A percentile compares a stretch with the other conserved stretches of the same genome.
These are phyloP conservation scores for Ophiognomonia clavigignenti-juglandacearum DNA, from an alignment of 2,329 filamentous ascomycete species.

Conservation along the genomic window DNA sequence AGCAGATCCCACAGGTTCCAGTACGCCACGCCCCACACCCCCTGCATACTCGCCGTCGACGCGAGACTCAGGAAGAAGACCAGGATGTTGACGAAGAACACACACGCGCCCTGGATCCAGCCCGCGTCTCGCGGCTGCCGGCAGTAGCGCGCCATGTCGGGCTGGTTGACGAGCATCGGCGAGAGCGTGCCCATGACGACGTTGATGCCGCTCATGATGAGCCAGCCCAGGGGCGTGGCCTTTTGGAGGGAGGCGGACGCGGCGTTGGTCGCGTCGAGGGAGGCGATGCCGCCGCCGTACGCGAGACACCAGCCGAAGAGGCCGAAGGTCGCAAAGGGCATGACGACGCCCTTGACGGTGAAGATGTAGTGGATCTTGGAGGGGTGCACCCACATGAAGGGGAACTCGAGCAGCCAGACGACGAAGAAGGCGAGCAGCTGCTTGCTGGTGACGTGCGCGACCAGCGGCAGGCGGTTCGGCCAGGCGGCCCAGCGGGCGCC, in stretches of 20 bases:
- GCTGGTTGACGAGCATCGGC: conserved; percentile 20
- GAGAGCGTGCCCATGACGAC: conserved; percentile 27
- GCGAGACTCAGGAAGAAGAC: conserved; percentile 26
- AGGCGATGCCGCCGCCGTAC: conserved; percentile 20
- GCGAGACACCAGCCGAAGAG: conserved; percentile 31
- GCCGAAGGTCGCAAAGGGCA: conserved; percentile 30
- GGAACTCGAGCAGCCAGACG: conserved; percentile 33
- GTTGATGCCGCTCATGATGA: conserved; percentile 34
- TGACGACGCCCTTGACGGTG: conserved; percentile 29
- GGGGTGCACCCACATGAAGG: conserved; percentile 32
- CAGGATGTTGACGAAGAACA: conserved; percentile 22
- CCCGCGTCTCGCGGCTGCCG: conserved; percentile 26
- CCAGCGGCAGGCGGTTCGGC: conserved; percentile 26
- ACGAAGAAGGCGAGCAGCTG: conserved; percentile 33
- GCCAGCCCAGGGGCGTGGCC: conserved; percentile 28
- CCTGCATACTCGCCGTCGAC: conserved; percentile 28
- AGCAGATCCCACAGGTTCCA: conserved; percentile 33
- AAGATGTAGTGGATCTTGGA: conserved; percentile 31
- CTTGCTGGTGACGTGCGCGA: conserved; percentile 28
- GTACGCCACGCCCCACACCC: conserved; percentile 30
- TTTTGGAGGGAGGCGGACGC: conserved; percentile 20
- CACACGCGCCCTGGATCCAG: conserved; percentile 25
- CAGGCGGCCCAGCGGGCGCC: conserved; percentile 27
- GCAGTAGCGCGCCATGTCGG: conserved; percentile 31
- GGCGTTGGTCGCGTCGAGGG: conserved; percentile 20